Conservation (phyloP, 768 basidiomycete species). For the Mycena polygramma region DNA sequence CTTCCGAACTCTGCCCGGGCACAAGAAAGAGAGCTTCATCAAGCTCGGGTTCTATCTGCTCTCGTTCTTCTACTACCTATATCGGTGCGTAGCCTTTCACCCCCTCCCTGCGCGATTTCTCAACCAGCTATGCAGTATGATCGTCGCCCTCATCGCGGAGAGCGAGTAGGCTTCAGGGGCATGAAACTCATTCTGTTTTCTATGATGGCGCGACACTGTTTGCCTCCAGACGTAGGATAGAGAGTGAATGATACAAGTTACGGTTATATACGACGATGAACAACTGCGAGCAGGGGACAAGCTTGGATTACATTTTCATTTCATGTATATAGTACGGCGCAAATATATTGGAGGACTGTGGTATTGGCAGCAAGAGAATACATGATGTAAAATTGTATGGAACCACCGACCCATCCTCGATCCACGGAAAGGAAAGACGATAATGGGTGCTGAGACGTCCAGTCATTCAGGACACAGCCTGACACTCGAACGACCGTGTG, state of each 20-base stretch:
- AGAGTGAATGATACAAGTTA: constrained; percentile 23
- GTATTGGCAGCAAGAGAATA: background rate
- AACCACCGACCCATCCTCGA: constrained; percentile 87
- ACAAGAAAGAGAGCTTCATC: constrained; percentile 97
- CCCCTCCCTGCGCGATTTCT: background rate
- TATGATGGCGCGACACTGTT: constrained; percentile 15
- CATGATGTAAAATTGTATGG: constrained; percentile 52
- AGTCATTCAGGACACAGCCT: constrained; percentile 81
- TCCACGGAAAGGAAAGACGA: constrained; percentile 61
- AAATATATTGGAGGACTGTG: constrained; percentile 9
- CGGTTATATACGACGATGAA: background rate
- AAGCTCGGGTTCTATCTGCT: constrained; percentile 95
- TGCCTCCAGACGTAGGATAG: constrained; percentile 22
- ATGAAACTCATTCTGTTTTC: constrained; percentile 32
- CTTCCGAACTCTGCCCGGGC: constrained; percentile 91
- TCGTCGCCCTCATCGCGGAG: constrained; percentile 87
- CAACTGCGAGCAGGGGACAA: too few relatives aligned
- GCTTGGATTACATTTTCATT: constrained; percentile 14
- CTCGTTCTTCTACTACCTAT: constrained; percentile 93
- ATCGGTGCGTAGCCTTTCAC: constrained; percentile 68
- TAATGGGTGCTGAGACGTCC: constrained; percentile 88
- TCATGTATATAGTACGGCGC: constrained; percentile 29
- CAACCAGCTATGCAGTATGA: constrained; percentile 68
- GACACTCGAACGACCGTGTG: constrained; percentile 91
- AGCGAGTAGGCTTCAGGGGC: constrained; percentile 62